Evolutionary conservation across 306 rosid genomes (phyloP).

Genomic region (Castanea sativa): DNA sequence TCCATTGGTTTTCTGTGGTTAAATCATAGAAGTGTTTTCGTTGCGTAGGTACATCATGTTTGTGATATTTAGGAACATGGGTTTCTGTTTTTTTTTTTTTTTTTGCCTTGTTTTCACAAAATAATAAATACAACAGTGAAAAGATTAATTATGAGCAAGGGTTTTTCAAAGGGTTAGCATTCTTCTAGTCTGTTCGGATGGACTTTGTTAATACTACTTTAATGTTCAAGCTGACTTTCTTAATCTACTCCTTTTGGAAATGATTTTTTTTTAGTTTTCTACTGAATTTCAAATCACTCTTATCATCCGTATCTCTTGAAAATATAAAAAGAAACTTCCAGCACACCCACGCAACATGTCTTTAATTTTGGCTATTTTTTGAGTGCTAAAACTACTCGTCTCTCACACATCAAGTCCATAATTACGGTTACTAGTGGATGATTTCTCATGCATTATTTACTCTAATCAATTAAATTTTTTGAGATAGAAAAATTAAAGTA

Average conservation of each 20-base stretch:
- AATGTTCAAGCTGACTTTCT: background rate
- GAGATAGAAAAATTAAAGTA: background rate
- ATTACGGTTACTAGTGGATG: background rate
- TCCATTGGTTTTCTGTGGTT: background rate
- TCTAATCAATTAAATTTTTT: background rate
- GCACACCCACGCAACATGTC: background rate
- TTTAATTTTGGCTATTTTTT: background rate
- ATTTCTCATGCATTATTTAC: constrained; percentile 7
- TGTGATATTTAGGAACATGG: constrained; percentile 10
- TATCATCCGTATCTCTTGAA: background rate
- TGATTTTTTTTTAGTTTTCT: constrained; percentile 9
- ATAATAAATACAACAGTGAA: background rate
- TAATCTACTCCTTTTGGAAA: background rate
- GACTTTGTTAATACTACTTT: background rate
- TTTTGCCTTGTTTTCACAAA: constrained; percentile 9
- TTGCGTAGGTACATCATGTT: background rate
- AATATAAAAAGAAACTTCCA: background rate
- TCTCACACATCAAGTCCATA: background rate
- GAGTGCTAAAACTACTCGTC: background rate
- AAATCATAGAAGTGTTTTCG: background rate
- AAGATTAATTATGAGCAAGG: background rate
- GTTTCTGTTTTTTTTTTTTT: background rate
- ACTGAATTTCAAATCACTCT: background rate
- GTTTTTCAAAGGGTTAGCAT: background rate
- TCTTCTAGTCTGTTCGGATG: background rate